phyloP scores from a whole-genome alignment of 164 flowering plant species.

The Aristolochia contorta region DNA sequence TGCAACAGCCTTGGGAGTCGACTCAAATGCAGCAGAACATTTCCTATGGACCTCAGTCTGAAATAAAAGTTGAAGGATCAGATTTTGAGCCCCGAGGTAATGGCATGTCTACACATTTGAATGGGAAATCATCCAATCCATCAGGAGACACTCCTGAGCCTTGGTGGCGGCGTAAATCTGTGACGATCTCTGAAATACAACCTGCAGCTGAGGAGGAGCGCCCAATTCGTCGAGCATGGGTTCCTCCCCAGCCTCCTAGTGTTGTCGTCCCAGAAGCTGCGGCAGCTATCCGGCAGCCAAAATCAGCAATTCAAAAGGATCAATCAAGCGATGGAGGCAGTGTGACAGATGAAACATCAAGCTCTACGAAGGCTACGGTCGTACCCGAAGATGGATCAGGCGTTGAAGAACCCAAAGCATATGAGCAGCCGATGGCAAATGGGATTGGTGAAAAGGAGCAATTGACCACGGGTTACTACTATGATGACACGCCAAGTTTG shows the following conservation, averaged over 20 bases:
- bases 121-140: slow-evolving; percentile 13
- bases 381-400: too few species aligned
- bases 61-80: slow-evolving; percentile 21
- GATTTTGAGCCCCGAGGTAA: slow-evolving; percentile 24
- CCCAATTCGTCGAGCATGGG: slow-evolving; percentile 61
- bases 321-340: slow-evolving; percentile 22
- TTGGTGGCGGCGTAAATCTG: slow-evolving; percentile 61
- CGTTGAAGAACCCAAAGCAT: too few species aligned
- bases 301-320: slow-evolving; percentile 31
- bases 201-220: slow-evolving; percentile 21
- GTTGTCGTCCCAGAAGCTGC: slow-evolving; percentile 88
- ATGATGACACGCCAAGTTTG: too few species aligned
- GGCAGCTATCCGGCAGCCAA: slow-evolving; percentile 80
- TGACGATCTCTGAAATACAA: slow-evolving; percentile 54
- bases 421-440: too few species aligned
- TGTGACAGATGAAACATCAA: slow-evolving; percentile 38
- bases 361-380: slow-evolving; percentile 31
- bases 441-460: too few species aligned
- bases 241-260: slow-evolving; percentile 89
- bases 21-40: slow-evolving; percentile 32
- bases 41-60: slow-evolving; percentile 19
- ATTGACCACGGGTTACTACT: too few species aligned
- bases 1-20: slow-evolving; percentile 77
- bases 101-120: slow-evolving; percentile 22
- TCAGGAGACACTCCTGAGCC: slow-evolving; percentile 29